A percentile compares a stretch with the other conserved stretches of the same genome.
Conservation (phyloP, 2,329 filamentous ascomycete species). For the Colletotrichum filicis region DNA sequence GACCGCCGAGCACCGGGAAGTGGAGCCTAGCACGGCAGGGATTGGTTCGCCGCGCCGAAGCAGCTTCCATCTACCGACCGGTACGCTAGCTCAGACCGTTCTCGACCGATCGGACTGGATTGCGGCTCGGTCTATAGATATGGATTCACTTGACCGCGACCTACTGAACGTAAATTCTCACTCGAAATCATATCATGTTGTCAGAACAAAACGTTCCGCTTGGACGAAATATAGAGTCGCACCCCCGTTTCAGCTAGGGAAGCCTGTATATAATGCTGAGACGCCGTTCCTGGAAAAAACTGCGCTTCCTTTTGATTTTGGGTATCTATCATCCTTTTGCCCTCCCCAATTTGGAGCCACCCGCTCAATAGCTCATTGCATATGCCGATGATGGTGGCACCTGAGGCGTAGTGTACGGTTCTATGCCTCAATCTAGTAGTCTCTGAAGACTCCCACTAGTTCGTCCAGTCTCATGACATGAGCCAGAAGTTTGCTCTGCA, state of each 20-base stretch:
- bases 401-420: neutral
- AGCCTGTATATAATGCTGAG: neutral
- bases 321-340: slow-evolving; percentile 29
- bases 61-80: neutral
- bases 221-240: neutral
- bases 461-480: slow-evolving; percentile 88
- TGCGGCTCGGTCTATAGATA: neutral
- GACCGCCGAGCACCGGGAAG: slow-evolving; percentile 32
- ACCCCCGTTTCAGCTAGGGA: neutral
- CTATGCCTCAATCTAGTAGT: slow-evolving; percentile 57
- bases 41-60: slow-evolving; percentile 21
- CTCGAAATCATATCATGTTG: neutral
- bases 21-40: slow-evolving; percentile 20
- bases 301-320: slow-evolving; percentile 14
- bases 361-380: neutral
- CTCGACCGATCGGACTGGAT: neutral
- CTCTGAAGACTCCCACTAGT: slow-evolving; percentile 82
- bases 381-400: neutral
- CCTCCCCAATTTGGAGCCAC: neutral
- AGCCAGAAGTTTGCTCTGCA: slow-evolving; percentile 79
- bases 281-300: neutral
- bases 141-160: neutral
- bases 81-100: slow-evolving; percentile 15
- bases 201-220: neutral
- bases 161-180: neutral